Base-by-base conservation (phyloP, 306 rosid genomes). In the Hippophae tibetana region DNA sequence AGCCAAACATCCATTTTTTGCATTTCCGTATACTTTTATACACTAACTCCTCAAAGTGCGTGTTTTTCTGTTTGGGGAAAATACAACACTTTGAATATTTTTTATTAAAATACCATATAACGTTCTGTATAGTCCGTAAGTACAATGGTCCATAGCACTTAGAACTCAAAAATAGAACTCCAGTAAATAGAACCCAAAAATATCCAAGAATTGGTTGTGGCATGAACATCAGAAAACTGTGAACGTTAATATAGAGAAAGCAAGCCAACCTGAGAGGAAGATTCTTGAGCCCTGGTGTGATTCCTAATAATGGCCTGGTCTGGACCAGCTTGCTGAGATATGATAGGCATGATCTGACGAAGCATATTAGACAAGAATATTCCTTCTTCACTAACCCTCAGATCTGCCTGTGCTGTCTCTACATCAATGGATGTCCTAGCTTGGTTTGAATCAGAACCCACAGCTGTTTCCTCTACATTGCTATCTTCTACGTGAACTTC, bases 401-500 rank as follows among this genome's bases (percentile, higher is more conserved):
- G 80, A 67, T 82, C 96, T 65, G 95, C 78, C 70, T 80, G 94
- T 5, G 76, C 77, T 59, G 67, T 73, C 59, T 50, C 69, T 48
- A 62, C 65, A 65, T 52, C 79, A 60, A 65, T 66, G 46, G 95
- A 69, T 47, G 83, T 71, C 71, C 87, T 77, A 41, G 79, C 74
- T 31, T 76, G 81, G 54, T 78, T 84, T 9, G 82, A 50, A 55
- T 60, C 53, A 66, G 82, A 51, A 59, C 67, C 79, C 44, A 67
- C 56, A 65, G 74, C 53, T 58, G 73, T 69, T 67, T 80, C 95
- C 70, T 73, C 90, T 50, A 64, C 47, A 78, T 76, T 79, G 55
- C 82, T 76, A 70, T 80, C 95, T 66, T 88, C 99, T 25, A 82
- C 79, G 9, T 79, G 89, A 76, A 93, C 65, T 82, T 93, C 99